phyloP scores from a whole-genome alignment of 2,329 filamentous ascomycete genomes.

The Neophaeococcomyces aloes region DNA sequence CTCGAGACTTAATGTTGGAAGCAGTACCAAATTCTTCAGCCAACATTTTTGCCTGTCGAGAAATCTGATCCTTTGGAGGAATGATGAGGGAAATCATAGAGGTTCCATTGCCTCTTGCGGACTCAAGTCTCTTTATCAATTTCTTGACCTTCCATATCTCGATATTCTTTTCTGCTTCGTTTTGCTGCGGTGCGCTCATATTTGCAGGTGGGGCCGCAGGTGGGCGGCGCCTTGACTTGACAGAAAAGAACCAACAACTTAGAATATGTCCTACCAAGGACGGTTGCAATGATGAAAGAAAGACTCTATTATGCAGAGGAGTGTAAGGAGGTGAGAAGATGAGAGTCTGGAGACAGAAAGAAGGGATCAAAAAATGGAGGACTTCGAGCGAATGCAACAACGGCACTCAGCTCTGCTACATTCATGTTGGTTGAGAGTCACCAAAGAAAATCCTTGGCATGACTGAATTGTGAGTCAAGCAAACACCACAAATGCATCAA shows the following conservation, averaged over 20 bases:
- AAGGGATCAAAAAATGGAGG: no score
- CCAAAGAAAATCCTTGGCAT: no score
- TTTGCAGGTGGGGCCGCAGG: constrained; percentile 30
- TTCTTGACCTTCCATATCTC: constrained; percentile 95
- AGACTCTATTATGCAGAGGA: constrained; percentile 1
- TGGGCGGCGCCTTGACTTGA: constrained; percentile 12
- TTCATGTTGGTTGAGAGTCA: no score
- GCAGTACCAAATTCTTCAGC: constrained; percentile 99
- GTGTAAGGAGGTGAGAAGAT: constrained; percentile 3
- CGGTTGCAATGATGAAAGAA: background rate
- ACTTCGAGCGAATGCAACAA: no score
- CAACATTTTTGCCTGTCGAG: constrained; percentile 96
- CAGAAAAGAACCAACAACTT: constrained; percentile 2
- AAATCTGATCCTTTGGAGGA: constrained; percentile 98
- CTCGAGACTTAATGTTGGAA: constrained; percentile 98
- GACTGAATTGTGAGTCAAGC: no score
- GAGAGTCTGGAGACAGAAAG: background rate
- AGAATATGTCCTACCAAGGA: background rate
- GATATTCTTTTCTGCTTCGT: constrained; percentile 96
- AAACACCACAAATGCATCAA: no score
- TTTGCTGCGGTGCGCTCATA: constrained; percentile 78
- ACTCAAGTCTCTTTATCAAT: constrained; percentile 96
- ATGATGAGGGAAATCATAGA: constrained; percentile 99
- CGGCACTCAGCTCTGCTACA: no score
- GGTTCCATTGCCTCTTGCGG: constrained; percentile 94